phyloP scores from a whole-genome alignment of 75 land plant species.

The Selaginella tamariscina region DNA sequence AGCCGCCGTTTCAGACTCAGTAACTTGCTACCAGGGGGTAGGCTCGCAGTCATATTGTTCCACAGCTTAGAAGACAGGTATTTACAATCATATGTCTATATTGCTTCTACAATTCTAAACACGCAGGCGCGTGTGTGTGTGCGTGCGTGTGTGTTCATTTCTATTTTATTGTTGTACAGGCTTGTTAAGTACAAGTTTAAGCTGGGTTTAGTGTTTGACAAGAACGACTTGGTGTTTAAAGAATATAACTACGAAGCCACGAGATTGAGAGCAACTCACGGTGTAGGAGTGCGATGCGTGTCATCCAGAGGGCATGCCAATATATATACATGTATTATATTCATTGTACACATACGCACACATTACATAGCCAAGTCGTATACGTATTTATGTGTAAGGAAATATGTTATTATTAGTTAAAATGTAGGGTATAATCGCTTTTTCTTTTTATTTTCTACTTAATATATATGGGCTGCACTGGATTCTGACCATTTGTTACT shows the following conservation, averaged over 20 bases:
- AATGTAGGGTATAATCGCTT: too few species aligned
- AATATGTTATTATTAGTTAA: too few species aligned
- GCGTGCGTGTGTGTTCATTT: background rate
- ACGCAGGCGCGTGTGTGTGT: background rate
- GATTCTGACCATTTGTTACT: too few species aligned
- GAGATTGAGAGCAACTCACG: conserved; percentile 62
- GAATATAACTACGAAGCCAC: conserved; percentile 69
- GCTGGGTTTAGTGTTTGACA: conserved; percentile 16
- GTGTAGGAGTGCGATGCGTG: conserved; percentile 84
- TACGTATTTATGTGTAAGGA: too few species aligned
- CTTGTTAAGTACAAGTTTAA: conserved; percentile 14
- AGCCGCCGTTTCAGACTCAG: conserved; percentile 47
- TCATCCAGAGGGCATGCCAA: conserved; percentile 44
- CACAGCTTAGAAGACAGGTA: conserved; percentile 97
- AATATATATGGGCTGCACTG: too few species aligned
- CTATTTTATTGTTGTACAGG: background rate
- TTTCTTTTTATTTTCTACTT: too few species aligned
- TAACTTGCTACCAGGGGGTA: conserved; percentile 67
- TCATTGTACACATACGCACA: too few species aligned
- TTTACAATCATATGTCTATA: too few species aligned
- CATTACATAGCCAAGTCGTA: too few species aligned
- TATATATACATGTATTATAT: too few species aligned
- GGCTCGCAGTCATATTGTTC: conserved; percentile 94
- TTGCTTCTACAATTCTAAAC: conserved; percentile 8
- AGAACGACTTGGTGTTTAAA: conserved; percentile 36